Percentiles rank a stretch among this genome's conserved stretches.
Evolutionary conservation across 768 basidiomycete species (phyloP).

Genomic region (Cubamyces sp.): DNA sequence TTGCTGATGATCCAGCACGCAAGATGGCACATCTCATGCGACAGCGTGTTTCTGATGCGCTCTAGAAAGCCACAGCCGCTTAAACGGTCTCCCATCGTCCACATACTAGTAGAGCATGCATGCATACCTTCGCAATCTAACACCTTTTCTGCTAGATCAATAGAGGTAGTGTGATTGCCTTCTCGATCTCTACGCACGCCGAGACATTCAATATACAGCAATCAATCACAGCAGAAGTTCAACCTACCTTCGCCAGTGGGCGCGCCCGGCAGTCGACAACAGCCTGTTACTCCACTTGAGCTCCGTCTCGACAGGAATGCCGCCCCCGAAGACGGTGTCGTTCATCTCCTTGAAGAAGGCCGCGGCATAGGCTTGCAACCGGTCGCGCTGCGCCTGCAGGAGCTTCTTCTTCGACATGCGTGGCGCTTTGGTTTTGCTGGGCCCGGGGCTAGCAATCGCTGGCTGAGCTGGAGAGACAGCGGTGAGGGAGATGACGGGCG

Average conservation of each 20-base stretch:
- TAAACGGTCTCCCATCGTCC: background rate
- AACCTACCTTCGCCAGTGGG: slow-evolving; percentile 62
- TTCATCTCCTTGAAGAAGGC: slow-evolving; percentile 67
- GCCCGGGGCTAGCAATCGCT: background rate
- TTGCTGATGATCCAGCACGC: slow-evolving; percentile 84
- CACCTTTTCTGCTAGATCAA: slow-evolving; percentile 84
- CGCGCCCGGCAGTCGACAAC: slow-evolving; percentile 70
- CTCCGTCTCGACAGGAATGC: slow-evolving; percentile 56
- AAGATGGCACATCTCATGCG: slow-evolving; percentile 93
- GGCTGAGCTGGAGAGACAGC: slow-evolving; percentile 4
- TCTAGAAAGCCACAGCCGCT: slow-evolving; percentile 44
- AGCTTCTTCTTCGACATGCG: slow-evolving; percentile 46
- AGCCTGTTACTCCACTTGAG: slow-evolving; percentile 72
- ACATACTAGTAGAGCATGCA: background rate
- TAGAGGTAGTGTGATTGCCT: slow-evolving; percentile 61
- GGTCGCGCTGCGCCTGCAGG: slow-evolving; percentile 46
- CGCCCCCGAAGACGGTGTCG: slow-evolving; percentile 53
- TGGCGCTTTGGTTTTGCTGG: slow-evolving; percentile 25
- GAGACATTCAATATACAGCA: background rate
- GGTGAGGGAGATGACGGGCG: slow-evolving; percentile 1
- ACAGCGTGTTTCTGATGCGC: slow-evolving; percentile 78
- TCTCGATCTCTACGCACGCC: slow-evolving; percentile 49
- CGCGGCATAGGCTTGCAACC: slow-evolving; percentile 56
- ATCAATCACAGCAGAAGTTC: background rate
- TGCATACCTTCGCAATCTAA: slow-evolving; percentile 71